Conservation (phyloP, 257 asterid species). For the Paraleonurus japonicus region DNA sequence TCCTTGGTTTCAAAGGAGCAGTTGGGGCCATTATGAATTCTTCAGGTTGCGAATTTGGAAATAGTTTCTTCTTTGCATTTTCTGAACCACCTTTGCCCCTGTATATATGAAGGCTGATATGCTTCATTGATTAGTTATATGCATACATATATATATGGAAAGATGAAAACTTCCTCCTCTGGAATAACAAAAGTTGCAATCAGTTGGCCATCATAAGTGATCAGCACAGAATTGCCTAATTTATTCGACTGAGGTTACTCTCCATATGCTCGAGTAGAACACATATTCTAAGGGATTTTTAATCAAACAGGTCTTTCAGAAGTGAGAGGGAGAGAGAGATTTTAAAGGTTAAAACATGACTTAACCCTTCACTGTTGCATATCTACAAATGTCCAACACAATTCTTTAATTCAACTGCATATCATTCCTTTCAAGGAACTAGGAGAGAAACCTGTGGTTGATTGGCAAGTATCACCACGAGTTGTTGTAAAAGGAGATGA, state of each 20-base stretch:
- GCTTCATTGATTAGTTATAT: background rate
- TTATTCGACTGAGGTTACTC: background rate
- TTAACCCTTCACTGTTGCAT: background rate
- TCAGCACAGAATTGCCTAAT: background rate
- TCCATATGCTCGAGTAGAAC: background rate
- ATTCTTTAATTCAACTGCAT: background rate
- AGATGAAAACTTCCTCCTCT: background rate
- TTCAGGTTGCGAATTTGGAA: conserved; percentile 10
- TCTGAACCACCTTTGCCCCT: conserved; percentile 34
- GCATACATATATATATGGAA: background rate
- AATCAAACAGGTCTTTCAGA: background rate
- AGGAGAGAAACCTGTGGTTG: conserved; percentile 30
- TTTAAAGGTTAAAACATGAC: background rate
- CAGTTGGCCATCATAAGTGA: background rate
- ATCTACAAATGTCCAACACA: background rate
- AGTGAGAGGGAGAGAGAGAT: background rate
- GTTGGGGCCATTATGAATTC: conserved; percentile 26
- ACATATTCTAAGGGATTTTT: background rate
- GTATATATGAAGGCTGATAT: conserved; percentile 11
- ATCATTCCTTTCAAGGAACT: background rate
- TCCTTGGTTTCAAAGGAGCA: conserved; percentile 53
- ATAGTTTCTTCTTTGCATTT: conserved; percentile 21
- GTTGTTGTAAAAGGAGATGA: conserved; percentile 13
- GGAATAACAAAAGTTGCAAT: background rate
- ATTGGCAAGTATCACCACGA: conserved; percentile 10